Percentiles rank a stretch among this genome's conserved stretches.
Conservation (phyloP, 2,329 filamentous ascomycete species). For the Aaosphaeria arxii region DNA sequence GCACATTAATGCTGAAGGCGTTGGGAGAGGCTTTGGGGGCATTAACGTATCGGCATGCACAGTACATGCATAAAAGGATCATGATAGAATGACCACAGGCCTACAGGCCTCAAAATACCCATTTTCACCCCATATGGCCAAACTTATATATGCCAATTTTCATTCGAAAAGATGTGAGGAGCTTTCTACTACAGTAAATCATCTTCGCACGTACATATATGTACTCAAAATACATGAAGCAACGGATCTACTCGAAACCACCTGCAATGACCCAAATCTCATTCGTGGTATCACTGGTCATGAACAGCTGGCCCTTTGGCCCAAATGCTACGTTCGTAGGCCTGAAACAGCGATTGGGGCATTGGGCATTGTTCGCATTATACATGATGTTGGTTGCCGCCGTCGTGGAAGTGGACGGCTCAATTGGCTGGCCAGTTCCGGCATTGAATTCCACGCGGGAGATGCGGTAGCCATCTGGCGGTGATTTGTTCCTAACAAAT, state of each 20-base stretch:
- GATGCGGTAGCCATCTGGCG: constrained; percentile 46
- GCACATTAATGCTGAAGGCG: neutral
- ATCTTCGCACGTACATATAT: neutral
- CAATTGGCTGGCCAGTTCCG: constrained; percentile 41
- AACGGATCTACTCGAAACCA: neutral
- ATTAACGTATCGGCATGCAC: neutral
- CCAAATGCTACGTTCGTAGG: constrained; percentile 54
- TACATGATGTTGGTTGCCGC: constrained; percentile 51
- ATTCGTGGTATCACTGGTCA: constrained; percentile 9
- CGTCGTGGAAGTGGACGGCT: constrained; percentile 40
- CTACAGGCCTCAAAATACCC: neutral
- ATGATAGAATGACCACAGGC: neutral
- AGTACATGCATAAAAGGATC: neutral
- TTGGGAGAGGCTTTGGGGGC: neutral
- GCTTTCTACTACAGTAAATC: neutral
- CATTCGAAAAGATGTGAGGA: neutral
- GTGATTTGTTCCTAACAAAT: constrained; percentile 34
- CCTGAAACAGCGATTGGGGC: constrained; percentile 56
- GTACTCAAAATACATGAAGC: neutral
- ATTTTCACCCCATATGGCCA: neutral
- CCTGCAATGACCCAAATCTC: constrained; percentile 11
- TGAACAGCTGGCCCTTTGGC: constrained; percentile 8
- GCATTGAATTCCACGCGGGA: constrained; percentile 37
- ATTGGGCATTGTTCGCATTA: constrained; percentile 50
- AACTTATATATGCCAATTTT: neutral